phyloP scores from a whole-genome alignment of 768 basidiomycete species.

The Trametes punicea region DNA sequence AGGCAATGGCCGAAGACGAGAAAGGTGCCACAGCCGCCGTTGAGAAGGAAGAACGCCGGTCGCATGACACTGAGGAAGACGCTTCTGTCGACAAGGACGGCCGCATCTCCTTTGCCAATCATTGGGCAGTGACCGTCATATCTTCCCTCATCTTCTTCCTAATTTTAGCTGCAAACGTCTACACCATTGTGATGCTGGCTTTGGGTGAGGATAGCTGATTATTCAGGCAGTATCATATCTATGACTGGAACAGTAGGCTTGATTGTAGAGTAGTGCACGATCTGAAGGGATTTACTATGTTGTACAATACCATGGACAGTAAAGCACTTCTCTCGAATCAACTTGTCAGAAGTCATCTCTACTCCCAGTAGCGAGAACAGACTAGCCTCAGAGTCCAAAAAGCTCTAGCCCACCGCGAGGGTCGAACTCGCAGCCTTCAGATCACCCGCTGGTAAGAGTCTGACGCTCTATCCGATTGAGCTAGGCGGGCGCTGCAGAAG shows the following conservation, averaged over 20 bases:
- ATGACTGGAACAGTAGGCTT: not conserved
- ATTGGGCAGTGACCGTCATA: constrained; percentile 44
- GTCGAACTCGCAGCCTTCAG: constrained; percentile 66
- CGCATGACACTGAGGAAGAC: not conserved
- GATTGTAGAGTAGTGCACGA: not conserved
- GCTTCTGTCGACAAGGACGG: constrained; percentile 22
- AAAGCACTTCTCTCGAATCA: too few species aligned
- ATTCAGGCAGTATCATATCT: not conserved
- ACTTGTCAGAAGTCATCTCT: too few species aligned
- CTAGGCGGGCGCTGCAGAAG: constrained; percentile 49
- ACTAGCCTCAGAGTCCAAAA: not conserved
- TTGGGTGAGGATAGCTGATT: constrained; percentile 30
- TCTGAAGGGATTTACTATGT: not conserved
- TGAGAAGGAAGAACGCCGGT: constrained; percentile 15
- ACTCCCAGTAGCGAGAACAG: not conserved
- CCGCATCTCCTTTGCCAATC: constrained; percentile 61
- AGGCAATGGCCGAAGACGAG: not conserved
- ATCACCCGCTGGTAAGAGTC: constrained; percentile 48
- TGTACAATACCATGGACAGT: too few species aligned
- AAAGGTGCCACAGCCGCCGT: not conserved
- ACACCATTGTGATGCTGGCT: constrained; percentile 62
- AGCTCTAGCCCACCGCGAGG: constrained; percentile 54
- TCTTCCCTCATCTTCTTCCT: constrained; percentile 61
- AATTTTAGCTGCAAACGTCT: constrained; percentile 67
- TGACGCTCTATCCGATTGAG: constrained; percentile 69